A percentile compares a stretch with the other conserved stretches of the same genome.
phyloP scores from a whole-genome alignment of 2,329 filamentous ascomycete genomes.

The Sporothrix brasiliensis region DNA sequence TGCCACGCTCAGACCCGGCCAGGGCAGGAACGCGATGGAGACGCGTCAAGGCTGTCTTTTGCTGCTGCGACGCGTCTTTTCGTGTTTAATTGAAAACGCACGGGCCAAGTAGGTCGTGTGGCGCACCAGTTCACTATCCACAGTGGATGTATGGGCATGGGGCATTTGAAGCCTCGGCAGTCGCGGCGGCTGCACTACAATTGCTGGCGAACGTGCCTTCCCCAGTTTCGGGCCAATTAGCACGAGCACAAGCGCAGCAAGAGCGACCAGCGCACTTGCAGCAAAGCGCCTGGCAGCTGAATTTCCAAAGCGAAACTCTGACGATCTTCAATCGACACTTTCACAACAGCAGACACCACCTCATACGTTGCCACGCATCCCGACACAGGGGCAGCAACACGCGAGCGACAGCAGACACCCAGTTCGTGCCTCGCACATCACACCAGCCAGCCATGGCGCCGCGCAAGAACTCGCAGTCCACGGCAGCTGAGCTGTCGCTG shows the following conservation, averaged over 20 bases:
- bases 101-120: conserved; percentile 25
- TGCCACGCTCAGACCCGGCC: conserved; percentile 29
- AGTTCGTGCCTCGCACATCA: neutral
- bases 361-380: neutral
- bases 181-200: conserved; percentile 4
- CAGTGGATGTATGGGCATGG: neutral
- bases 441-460: conserved; percentile 48
- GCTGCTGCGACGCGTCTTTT: conserved; percentile 33
- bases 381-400: neutral
- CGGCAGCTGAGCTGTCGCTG: conserved; percentile 80
- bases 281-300: conserved; percentile 11
- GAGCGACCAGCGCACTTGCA: conserved; percentile 5
- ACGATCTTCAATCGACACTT: conserved; percentile 2
- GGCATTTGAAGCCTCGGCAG: conserved; percentile 33
- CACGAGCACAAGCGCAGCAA: conserved; percentile 24
- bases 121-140: conserved; percentile 30
- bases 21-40: conserved; percentile 26
- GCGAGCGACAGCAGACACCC: neutral
- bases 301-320: neutral
- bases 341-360: neutral
- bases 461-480: conserved; percentile 61
- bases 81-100: conserved; percentile 38
- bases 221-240: conserved; percentile 31
- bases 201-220: conserved; percentile 30
- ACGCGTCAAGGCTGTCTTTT: conserved; percentile 31